These are phyloP conservation scores for Coniochaeta ligniaria DNA, from an alignment of 2,329 filamentous ascomycete species.

Conservation along the genomic window DNA sequence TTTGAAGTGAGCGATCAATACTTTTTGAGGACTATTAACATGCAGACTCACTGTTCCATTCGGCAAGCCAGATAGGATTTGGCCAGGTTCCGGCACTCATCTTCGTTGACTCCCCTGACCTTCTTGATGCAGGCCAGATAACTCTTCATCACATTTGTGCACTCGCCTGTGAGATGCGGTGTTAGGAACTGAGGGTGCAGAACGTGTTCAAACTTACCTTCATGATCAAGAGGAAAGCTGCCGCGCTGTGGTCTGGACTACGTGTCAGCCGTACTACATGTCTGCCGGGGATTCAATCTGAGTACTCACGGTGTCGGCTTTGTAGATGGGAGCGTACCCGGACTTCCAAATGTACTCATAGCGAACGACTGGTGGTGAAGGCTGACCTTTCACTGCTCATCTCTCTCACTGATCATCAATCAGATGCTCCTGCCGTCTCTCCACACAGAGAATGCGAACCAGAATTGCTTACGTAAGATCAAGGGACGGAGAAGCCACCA, in stretches of 20 bases:
- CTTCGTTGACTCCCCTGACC: constrained; percentile 75
- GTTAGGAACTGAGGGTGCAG: neutral
- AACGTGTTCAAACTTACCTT: constrained; percentile 41
- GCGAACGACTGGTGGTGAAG: constrained; percentile 1
- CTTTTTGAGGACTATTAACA: neutral
- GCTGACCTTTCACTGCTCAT: neutral
- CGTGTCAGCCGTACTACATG: neutral
- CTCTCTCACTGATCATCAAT: too few relatives aligned
- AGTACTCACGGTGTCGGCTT: constrained; percentile 26
- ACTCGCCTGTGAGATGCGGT: constrained; percentile 61
- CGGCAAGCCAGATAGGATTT: constrained; percentile 86
- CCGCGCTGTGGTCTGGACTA: constrained; percentile 71
- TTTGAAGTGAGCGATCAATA: neutral
- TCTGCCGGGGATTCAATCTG: neutral
- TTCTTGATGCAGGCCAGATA: constrained; percentile 87
- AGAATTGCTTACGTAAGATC: neutral
- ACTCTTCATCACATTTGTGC: constrained; percentile 76
- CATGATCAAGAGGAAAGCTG: constrained; percentile 93
- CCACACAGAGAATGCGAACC: neutral
- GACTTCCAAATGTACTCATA: constrained; percentile 24
- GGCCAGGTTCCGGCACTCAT: constrained; percentile 75
- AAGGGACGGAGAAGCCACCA: neutral
- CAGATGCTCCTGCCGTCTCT: neutral
- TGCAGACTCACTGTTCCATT: constrained; percentile 74
- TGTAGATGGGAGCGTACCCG: constrained; percentile 18